Conservation (phyloP, 768 basidiomycete species). For the Kwoniella heveanensis region DNA sequence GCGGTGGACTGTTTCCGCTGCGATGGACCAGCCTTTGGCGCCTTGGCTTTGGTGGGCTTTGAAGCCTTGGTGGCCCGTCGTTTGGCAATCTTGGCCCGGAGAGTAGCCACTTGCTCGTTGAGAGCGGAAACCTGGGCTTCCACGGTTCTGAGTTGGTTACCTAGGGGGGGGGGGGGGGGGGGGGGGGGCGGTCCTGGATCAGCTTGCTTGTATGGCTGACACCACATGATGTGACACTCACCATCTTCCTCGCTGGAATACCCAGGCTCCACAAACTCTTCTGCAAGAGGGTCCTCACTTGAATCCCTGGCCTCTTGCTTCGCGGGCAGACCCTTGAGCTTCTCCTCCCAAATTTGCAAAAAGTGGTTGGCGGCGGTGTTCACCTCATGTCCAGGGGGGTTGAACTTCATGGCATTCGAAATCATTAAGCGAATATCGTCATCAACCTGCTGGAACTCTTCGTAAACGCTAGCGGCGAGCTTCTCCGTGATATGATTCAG, state of each 20-base stretch:
- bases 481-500: slow-evolving; percentile 83
- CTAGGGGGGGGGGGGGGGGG: no score
- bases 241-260: slow-evolving; percentile 66
- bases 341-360: slow-evolving; percentile 86
- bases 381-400: slow-evolving; percentile 82
- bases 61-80: slow-evolving; percentile 15
- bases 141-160: slow-evolving; percentile 12
- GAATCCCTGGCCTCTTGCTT: slow-evolving; percentile 59
- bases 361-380: slow-evolving; percentile 81
- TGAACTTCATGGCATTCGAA: slow-evolving; percentile 88
- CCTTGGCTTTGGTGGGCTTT: slow-evolving; percentile 28
- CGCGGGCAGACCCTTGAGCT: slow-evolving; percentile 76
- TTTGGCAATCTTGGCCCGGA: slow-evolving; percentile 35
- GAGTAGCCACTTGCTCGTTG: slow-evolving; percentile 32
- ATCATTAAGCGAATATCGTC: slow-evolving; percentile 94
- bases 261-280: slow-evolving; percentile 68
- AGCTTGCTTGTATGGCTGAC: no score
- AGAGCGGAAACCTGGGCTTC: slow-evolving; percentile 20
- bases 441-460: slow-evolving; percentile 76
- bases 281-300: slow-evolving; percentile 60
- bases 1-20: slow-evolving; percentile 38
- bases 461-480: slow-evolving; percentile 75
- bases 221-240: slow-evolving; percentile 63
- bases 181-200: neutral
- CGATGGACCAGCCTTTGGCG: slow-evolving; percentile 24